A percentile compares a stretch with the other conserved stretches of the same genome.
Evolutionary conservation across 768 basidiomycete genomes (phyloP).

Genomic region (Aureoboletus auriporus): DNA sequence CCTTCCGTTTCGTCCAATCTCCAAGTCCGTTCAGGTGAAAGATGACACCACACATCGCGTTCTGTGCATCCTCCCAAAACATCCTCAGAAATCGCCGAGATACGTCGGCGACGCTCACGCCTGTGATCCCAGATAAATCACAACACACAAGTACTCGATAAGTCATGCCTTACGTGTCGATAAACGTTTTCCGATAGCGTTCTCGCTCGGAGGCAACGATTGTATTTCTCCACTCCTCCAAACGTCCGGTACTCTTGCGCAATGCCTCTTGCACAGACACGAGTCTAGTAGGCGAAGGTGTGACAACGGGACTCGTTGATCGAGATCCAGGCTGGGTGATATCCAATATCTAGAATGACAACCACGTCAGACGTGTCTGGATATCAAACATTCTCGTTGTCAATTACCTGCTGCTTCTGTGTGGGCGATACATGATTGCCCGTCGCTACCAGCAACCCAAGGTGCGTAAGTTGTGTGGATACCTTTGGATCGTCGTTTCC

Average conservation of each 20-base stretch:
- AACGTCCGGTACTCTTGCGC: constrained; percentile 57
- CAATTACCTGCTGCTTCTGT: constrained; percentile 73
- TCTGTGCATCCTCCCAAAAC: constrained; percentile 62
- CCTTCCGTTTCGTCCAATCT: constrained; percentile 90
- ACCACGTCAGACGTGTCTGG: constrained; percentile 1
- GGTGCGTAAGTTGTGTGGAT: constrained; percentile 65
- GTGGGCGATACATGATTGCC: constrained; percentile 54
- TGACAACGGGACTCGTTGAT: not conserved
- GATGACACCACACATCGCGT: constrained; percentile 76
- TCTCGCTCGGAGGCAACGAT: constrained; percentile 69
- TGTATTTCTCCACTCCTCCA: constrained; percentile 70
- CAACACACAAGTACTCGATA: not conserved
- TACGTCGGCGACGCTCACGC: constrained; percentile 72
- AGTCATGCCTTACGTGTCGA: constrained; percentile 57
- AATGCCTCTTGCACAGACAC: constrained; percentile 35
- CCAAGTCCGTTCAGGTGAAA: constrained; percentile 53
- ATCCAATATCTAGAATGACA: constrained; percentile 48
- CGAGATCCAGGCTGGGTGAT: constrained; percentile 38
- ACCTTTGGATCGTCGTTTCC: constrained; percentile 25
- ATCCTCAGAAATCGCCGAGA: constrained; percentile 59
- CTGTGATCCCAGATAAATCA: constrained; percentile 35
- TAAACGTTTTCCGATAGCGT: constrained; percentile 60
- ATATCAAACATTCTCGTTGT: not conserved
- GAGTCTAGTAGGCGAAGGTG: constrained; percentile 13
- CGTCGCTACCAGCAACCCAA: constrained; percentile 63